These are phyloP conservation scores for Pseudocercospora crystallina DNA, from an alignment of 2,329 filamentous ascomycete species.

Conservation along the genomic window DNA sequence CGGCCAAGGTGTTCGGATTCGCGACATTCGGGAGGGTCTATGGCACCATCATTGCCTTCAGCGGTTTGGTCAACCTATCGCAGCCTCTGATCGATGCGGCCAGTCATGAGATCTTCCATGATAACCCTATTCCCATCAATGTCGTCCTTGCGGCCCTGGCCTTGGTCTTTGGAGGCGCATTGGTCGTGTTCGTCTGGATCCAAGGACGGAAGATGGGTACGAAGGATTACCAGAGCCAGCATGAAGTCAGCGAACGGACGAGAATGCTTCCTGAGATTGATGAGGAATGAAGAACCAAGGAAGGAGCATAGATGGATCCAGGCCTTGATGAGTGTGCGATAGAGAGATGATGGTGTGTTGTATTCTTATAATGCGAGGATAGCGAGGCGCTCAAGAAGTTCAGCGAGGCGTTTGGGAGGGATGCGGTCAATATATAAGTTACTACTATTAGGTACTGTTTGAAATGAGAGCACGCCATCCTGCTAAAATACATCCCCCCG, in stretches of 20 bases:
- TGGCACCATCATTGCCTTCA: slow-evolving; percentile 80
- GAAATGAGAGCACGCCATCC: no score
- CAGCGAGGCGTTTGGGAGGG: no score
- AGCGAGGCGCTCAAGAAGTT: no score
- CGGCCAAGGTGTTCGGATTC: slow-evolving; percentile 92
- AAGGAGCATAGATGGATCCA: not conserved
- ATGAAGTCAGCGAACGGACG: slow-evolving; percentile 16
- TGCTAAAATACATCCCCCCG: no score
- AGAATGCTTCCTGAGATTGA: slow-evolving; percentile 24
- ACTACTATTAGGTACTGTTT: no score
- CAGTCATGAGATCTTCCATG: slow-evolving; percentile 69
- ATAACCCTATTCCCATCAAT: slow-evolving; percentile 77
- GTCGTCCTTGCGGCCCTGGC: slow-evolving; percentile 63
- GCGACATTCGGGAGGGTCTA: slow-evolving; percentile 89
- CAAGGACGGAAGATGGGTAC: slow-evolving; percentile 20
- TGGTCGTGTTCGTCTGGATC: slow-evolving; percentile 65
- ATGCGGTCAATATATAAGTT: no score
- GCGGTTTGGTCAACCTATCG: slow-evolving; percentile 78
- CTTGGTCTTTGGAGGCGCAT: slow-evolving; percentile 60
- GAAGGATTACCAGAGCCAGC: not conserved
- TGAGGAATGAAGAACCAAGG: slow-evolving; percentile 32
- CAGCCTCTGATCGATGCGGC: slow-evolving; percentile 77
- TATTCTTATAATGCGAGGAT: no score
- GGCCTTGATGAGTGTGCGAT: not conserved
- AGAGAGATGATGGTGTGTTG: not conserved